Evolutionary conservation across 495 filamentous ascomycete genomes (phyloP), one percentile per base, ranked within the genome.

Genomic region (Penicillium subrubescens): DNA sequence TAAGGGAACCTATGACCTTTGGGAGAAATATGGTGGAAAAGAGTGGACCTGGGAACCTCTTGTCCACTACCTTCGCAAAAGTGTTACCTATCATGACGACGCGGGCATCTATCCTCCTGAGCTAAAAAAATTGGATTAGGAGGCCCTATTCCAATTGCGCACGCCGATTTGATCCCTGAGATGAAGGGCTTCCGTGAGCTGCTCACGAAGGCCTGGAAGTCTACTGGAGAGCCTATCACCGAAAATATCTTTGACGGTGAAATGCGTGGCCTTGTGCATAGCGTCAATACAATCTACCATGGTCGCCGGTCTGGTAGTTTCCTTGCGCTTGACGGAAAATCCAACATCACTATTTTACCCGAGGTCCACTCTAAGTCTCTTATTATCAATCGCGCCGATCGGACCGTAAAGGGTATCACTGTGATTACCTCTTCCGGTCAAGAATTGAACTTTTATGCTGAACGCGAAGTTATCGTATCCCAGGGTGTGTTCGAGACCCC

Each of bases 401-500:
- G 41, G 25, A 48, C 57, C 5, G 53, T 33, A 21, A 61, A 60
- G 31, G 68, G 69, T 48, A 67, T 69, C 23, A 83, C 81, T 10
- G 85, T 85, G 17, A 81, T 86, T 56, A 83, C 80, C 0, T 25
- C 46, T 8, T 56, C 56, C 29, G 60, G 60, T 8, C n/a, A 66
- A 15, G 59, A 62, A 25, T 41, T 65, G 0, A 67, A 19, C 10
- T 27, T 67, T 14, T 46, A 62, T 14, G 67, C 57, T 12, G 54
- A 8, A 29, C 62, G 64, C 11, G 87, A 89, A 68, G 84, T 90
- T 57, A 86, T 91, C 53, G 62, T 90, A 25, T 73, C 86, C 6
- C 83, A 77, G 14, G 88, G 89, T 17, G 69, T 82, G 5, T 85
- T 86, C 71, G 83, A 88, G 73, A 79, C 83, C 0, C 86, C 87